A percentile compares a stretch with the other conserved stretches of the same genome.
Conservation (phyloP, 805 yeast genomes). For the Candida qinlingensis region DNA sequence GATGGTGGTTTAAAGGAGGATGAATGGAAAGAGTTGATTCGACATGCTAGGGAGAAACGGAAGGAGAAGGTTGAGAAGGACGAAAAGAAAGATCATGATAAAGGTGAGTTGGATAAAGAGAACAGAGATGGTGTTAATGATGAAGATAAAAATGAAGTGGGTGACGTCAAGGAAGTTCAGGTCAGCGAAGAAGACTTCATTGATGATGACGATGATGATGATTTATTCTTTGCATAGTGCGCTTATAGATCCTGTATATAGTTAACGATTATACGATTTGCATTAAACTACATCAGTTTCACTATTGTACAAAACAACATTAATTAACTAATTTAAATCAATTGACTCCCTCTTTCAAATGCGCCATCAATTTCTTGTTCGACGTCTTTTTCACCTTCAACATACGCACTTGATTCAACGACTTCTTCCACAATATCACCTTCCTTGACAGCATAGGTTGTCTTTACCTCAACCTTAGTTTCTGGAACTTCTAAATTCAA, state of each 20-base stretch:
- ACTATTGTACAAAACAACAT: no score
- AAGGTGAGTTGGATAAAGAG: background rate
- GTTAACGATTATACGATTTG: no score
- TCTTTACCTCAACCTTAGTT: slow-evolving; percentile 1
- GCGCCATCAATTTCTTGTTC: slow-evolving; percentile 18
- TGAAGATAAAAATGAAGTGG: background rate
- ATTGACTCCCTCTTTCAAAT: background rate
- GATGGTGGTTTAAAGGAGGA: slow-evolving; percentile 12
- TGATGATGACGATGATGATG: background rate
- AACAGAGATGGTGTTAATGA: background rate
- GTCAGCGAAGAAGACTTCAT: background rate
- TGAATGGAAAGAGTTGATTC: slow-evolving; percentile 20
- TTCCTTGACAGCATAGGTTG: slow-evolving; percentile 12
- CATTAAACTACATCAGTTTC: no score
- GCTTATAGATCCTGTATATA: no score
- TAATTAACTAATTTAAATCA: no score
- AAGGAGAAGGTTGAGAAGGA: background rate
- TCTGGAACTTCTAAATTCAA: background rate
- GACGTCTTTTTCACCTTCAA: background rate
- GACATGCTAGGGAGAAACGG: slow-evolving; percentile 12
- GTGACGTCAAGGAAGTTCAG: background rate
- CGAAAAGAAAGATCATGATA: background rate
- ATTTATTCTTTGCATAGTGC: background rate
- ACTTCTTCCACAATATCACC: slow-evolving; percentile 20
- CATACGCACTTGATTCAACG: slow-evolving; percentile 9